A percentile compares a stretch with the other conserved stretches of the same genome.
These are phyloP conservation scores for Aethionema arabicum DNA, from an alignment of 345 rosid species.

Conservation along the genomic window DNA sequence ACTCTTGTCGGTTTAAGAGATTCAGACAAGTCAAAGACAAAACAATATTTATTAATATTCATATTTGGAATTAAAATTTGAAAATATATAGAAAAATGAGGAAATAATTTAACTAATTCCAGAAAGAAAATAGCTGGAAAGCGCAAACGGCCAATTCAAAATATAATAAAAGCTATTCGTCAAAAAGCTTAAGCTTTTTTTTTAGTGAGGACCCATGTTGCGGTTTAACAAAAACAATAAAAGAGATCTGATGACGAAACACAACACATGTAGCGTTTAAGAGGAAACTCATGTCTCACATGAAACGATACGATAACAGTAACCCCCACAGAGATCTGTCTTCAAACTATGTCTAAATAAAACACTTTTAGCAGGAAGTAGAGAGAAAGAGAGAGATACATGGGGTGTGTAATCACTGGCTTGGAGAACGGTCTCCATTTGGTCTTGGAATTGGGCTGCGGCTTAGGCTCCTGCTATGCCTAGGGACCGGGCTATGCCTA, in stretches of 20 bases:
- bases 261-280: slow-evolving; percentile 27
- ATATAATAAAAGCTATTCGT: slow-evolving; percentile 8
- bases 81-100: not conserved
- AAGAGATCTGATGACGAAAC: slow-evolving; percentile 22
- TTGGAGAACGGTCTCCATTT: slow-evolving; percentile 60
- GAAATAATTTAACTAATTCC: not conserved
- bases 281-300: slow-evolving; percentile 25
- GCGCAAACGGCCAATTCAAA: slow-evolving; percentile 8
- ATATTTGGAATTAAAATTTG: slow-evolving; percentile 7
- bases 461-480: slow-evolving; percentile 48
- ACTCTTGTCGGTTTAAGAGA: slow-evolving; percentile 30
- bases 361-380: slow-evolving; percentile 13
- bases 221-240: not conserved
- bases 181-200: slow-evolving; percentile 11
- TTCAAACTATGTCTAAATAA: slow-evolving; percentile 15
- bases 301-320: slow-evolving; percentile 13
- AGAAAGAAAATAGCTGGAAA: slow-evolving; percentile 26
- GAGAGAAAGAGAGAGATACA: slow-evolving; percentile 6
- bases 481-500: slow-evolving; percentile 46
- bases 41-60: not conserved
- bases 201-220: not conserved
- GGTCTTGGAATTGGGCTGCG: slow-evolving; percentile 38
- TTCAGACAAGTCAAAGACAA: slow-evolving; percentile 5
- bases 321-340: slow-evolving; percentile 10
- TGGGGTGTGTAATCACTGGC: slow-evolving; percentile 44